A percentile compares a stretch with the other conserved stretches of the same genome.
phyloP scores from a whole-genome alignment of 2,329 filamentous ascomycete species.

The Venturiaceae sp. region DNA sequence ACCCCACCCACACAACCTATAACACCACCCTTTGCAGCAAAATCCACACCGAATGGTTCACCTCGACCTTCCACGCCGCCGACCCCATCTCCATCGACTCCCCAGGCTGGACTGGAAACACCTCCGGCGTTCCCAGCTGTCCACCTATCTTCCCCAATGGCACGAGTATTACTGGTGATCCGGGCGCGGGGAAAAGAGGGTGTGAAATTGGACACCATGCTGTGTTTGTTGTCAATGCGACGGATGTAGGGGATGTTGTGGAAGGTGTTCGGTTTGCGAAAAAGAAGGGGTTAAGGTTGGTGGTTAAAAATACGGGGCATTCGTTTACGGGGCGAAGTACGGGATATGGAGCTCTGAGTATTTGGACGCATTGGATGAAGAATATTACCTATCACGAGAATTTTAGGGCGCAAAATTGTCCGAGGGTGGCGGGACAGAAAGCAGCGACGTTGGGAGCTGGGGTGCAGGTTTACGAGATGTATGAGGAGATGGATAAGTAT shows the following conservation, averaged over 20 bases:
- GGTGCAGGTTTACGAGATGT: conserved; percentile 4
- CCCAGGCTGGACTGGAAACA: background rate
- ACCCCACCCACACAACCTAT: background rate
- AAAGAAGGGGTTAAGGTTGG: conserved; percentile 1
- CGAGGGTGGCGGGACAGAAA: background rate
- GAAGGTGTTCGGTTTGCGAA: conserved; percentile 5
- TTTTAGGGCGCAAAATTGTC: background rate
- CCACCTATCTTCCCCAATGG: background rate
- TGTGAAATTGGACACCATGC: conserved; percentile 18
- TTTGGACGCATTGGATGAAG: conserved; percentile 7
- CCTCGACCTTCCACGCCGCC: background rate
- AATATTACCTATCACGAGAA: background rate
- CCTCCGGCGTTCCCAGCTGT: background rate
- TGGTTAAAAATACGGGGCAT: conserved; percentile 9
- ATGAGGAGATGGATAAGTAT: background rate
- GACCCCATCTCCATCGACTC: conserved; percentile 1
- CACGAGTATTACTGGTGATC: background rate
- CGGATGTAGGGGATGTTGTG: conserved; percentile 19
- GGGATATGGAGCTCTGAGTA: background rate
- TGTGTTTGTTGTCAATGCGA: conserved; percentile 31
- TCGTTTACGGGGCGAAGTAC: conserved; percentile 5
- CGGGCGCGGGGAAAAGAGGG: background rate
- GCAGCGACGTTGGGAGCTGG: conserved; percentile 8
- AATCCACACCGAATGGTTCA: background rate
- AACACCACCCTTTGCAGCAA: background rate